Evolutionary conservation across 2,329 filamentous ascomycete species (phyloP).

Genomic region (Calonectria fujianensis): DNA sequence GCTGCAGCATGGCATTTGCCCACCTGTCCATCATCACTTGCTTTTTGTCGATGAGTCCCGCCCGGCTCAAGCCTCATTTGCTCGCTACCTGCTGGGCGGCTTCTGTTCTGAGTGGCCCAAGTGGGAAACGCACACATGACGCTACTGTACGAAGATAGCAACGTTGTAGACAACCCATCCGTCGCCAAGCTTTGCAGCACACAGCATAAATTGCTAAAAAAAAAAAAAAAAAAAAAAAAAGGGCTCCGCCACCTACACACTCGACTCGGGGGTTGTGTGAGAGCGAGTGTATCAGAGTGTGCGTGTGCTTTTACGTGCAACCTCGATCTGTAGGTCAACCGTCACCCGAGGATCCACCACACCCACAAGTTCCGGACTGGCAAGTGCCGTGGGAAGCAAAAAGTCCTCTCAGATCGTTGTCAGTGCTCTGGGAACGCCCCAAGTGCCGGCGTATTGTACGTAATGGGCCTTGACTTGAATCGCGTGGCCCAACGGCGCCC

Average conservation of each 20-base stretch:
- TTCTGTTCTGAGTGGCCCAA: conserved; percentile 45
- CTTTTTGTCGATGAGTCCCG: conserved; percentile 39
- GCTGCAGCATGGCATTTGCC: conserved; percentile 43
- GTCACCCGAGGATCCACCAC: conserved; percentile 17
- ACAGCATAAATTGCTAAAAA: conserved; percentile 30
- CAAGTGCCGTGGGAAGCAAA: conserved; percentile 40
- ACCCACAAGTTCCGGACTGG: conserved; percentile 30
- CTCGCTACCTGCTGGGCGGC: conserved; percentile 43
- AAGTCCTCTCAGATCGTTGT: conserved; percentile 36
- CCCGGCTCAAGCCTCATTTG: conserved; percentile 44
- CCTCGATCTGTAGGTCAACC: conserved; percentile 1
- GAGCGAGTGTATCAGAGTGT: conserved; percentile 11
- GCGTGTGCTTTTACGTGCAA: background rate
- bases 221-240: background rate
- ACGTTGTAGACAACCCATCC: conserved; percentile 30
- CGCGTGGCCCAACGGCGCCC: conserved; percentile 24
- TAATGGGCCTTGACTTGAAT: conserved; percentile 43
- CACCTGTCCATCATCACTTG: conserved; percentile 40
- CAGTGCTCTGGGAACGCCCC: conserved; percentile 22
- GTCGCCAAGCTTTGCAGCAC: conserved; percentile 16
- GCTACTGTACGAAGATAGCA: conserved; percentile 50
- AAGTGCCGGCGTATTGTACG: conserved; percentile 46
- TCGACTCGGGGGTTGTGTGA: background rate
- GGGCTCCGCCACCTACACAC: conserved; percentile 4
- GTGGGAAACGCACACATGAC: conserved; percentile 48